Conservation (phyloP, 2,329 filamentous ascomycete genomes). For the Botrytis aclada region DNA sequence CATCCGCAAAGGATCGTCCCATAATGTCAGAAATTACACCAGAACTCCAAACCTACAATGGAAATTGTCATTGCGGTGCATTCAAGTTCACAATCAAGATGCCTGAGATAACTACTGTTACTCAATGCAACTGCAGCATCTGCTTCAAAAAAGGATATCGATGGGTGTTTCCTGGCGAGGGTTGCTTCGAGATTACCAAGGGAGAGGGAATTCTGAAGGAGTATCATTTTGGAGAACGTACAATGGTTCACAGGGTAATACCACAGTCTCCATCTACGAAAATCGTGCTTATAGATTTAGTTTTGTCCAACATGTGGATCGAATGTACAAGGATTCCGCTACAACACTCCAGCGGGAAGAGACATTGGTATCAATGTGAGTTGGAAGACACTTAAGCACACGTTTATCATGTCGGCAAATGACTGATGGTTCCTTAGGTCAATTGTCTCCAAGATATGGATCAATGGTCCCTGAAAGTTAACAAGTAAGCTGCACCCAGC, state of each 20-base stretch:
- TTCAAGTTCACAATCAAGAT: slow-evolving; percentile 51
- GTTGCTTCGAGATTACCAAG: slow-evolving; percentile 46
- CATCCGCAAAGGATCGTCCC: neutral
- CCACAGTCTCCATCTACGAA: neutral
- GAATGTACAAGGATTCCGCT: slow-evolving; percentile 40
- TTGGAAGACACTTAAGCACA: neutral
- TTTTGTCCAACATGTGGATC: slow-evolving; percentile 53
- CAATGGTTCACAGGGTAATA: slow-evolving; percentile 43
- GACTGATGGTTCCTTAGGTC: slow-evolving; percentile 19
- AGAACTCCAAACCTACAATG: slow-evolving; percentile 42
- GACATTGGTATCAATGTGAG: slow-evolving; percentile 45
- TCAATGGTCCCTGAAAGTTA: slow-evolving; percentile 23
- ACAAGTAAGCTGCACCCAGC: slow-evolving; percentile 11
- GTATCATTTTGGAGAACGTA: slow-evolving; percentile 46
- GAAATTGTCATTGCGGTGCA: slow-evolving; percentile 56
- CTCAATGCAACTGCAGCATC: slow-evolving; percentile 66
- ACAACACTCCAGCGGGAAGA: slow-evolving; percentile 34
- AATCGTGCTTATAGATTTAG: slow-evolving; percentile 34
- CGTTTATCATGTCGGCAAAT: neutral
- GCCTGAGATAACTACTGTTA: slow-evolving; percentile 55
- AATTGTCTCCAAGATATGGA: slow-evolving; percentile 26
- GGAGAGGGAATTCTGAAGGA: slow-evolving; percentile 43
- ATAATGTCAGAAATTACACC: slow-evolving; percentile 3
- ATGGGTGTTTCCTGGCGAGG: slow-evolving; percentile 38
- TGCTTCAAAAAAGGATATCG: slow-evolving; percentile 52